Evolutionary conservation across 805 yeast species (phyloP), one percentile per base, ranked within the genome.

Genomic region (Wickerhamomyces mucosus): DNA sequence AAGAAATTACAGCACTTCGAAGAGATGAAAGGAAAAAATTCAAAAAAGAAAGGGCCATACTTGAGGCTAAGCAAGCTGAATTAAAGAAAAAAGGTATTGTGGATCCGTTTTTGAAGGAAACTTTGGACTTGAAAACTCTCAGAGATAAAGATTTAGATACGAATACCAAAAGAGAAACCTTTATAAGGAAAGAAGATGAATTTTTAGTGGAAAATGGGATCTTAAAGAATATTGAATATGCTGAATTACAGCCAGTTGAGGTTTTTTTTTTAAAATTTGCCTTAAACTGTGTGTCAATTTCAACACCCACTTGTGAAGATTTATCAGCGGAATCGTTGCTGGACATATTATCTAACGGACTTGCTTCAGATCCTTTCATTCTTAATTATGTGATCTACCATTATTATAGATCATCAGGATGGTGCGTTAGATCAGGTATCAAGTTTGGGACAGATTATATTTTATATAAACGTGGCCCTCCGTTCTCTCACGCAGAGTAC

Each of bases 381-480:
- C n/a, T 36, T 25, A 40, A 61, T 53, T 89, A 81, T 45, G 75
- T 74, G 5, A 88, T 72, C 1, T 89, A 88, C 47, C 94, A 85
- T 49, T 86, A 89, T 51, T 88, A 75, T 56, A 67, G 94, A 32
- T 77, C 95, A 0, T 65, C 73, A 17, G 96, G 96, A 0, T 92
- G 97, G 96, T 89, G 96, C 61, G 92, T 79, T 3, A 66, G 94
- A 36, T 72, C 88, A 1, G 98, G 97, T 0, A 71, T 86, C 35
- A 92, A 92, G 54, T 92, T 92, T 54, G 95, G 96, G 3, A 70
- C 82, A n/a, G 94, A 88, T 46, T 79, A 63, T 54, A 58, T 92
- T 7, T 61, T 92, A 5, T 92, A 92, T 53, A 74, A 78, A 33
- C 64, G 89, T 36, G 99, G 99, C 0, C 98, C 97, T 7, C 96